phyloP scores from a whole-genome alignment of 192 early-diverging fungal species.

The Thoreauomyces humboldtii region DNA sequence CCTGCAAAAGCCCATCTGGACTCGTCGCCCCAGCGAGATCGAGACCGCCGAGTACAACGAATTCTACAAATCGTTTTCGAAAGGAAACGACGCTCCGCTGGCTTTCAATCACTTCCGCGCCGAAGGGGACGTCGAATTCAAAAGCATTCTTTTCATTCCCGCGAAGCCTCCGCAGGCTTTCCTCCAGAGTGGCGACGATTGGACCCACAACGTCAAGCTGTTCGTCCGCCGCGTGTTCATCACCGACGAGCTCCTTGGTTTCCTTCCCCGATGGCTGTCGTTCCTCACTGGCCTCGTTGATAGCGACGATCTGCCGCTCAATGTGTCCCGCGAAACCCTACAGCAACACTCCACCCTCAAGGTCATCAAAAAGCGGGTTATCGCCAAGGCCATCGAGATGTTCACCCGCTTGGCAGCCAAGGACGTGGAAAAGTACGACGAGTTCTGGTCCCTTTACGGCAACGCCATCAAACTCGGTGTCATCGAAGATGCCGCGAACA shows the following conservation, averaged over 20 bases:
- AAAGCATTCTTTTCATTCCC: constrained; percentile 84
- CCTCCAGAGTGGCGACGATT: constrained; percentile 41
- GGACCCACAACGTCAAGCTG: constrained; percentile 73
- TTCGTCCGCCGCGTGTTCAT: constrained; percentile 97
- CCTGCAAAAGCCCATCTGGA: constrained; percentile 92
- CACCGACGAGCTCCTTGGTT: constrained; percentile 81
- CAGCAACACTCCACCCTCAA: constrained; percentile 82
- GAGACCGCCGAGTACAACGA: constrained; percentile 80
- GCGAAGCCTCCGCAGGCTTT: constrained; percentile 49
- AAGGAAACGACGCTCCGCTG: constrained; percentile 71
- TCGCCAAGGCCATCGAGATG: constrained; percentile 88
- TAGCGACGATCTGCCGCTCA: constrained; percentile 95
- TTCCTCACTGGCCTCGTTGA: constrained; percentile 95
- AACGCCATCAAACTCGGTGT: constrained; percentile 83
- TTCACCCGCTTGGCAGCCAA: constrained; percentile 61
- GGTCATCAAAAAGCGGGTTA: constrained; percentile 82
- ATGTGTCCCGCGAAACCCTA: constrained; percentile 95
- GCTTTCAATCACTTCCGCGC: constrained; percentile 87
- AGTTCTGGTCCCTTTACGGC: constrained; percentile 75
- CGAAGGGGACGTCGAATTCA: constrained; percentile 92
- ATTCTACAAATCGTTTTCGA: constrained; percentile 82
- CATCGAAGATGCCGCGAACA: constrained; percentile 73
- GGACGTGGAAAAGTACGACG: constrained; percentile 42
- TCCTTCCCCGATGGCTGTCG: constrained; percentile 87
- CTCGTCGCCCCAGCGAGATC: constrained; percentile 74